These are phyloP conservation scores for Fusarium sp. DNA, from an alignment of 2,329 filamentous ascomycete genomes.

Conservation along the genomic window DNA sequence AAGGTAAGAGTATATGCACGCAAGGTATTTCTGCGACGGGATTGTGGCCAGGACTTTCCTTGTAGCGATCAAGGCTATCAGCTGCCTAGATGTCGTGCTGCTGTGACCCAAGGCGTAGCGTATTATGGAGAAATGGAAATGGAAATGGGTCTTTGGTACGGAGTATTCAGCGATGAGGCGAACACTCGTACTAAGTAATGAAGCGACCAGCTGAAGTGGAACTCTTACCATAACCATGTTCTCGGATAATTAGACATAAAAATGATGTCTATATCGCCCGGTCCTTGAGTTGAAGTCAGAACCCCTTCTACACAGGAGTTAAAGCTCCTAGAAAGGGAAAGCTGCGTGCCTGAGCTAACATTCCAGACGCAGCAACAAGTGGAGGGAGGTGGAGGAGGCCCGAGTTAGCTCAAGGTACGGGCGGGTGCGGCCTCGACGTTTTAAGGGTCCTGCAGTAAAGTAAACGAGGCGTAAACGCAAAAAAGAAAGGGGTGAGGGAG, in stretches of 20 bases:
- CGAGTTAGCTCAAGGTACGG: constrained; percentile 29
- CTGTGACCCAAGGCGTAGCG: not conserved
- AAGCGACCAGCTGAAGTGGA: not conserved
- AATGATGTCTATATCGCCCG: not conserved
- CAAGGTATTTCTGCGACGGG: not conserved
- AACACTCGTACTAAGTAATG: not conserved
- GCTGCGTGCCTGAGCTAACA: constrained; percentile 22
- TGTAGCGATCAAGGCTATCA: not conserved
- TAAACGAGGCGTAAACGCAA: not conserved
- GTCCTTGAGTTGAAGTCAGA: not conserved
- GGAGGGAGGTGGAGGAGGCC: constrained; percentile 9
- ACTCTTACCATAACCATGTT: not conserved
- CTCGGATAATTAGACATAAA: not conserved
- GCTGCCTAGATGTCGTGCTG: not conserved
- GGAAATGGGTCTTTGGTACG: not conserved
- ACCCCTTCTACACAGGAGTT: not conserved
- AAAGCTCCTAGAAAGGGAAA: constrained; percentile 8
- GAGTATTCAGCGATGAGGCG: not conserved
- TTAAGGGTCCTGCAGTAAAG: constrained; percentile 15
- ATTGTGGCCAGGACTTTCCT: not conserved
- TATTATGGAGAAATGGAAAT: not conserved
- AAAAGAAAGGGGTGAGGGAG: not conserved
- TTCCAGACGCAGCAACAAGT: constrained; percentile 10
- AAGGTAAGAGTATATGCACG: not conserved
- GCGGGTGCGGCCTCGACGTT: constrained; percentile 11